Evolutionary conservation across 768 basidiomycete genomes (phyloP), one percentile per base, ranked within the genome.

Genomic region (Podaxis carcinomalis): DNA sequence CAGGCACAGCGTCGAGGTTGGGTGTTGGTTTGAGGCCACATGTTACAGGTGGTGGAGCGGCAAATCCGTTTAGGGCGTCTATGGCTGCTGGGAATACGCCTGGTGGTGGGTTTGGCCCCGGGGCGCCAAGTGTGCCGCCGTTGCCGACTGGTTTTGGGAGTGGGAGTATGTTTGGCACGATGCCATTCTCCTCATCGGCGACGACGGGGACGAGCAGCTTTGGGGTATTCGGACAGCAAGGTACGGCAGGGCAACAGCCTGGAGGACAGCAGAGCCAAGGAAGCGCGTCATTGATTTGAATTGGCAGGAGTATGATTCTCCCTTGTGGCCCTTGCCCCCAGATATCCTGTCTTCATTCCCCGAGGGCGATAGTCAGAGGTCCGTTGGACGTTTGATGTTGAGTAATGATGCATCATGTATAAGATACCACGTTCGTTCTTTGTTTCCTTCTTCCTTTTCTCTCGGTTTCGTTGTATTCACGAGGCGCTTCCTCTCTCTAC

Each of bases 51-150:
- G 87, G 84, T 46, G 79, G 80, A 14, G 73, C 74, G 39, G 82
- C 82, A 3, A 88, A 87, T 62, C 86, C 86, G n/a, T 88, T 88
- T 72, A 80, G 86, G 55, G 81, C 83, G 10, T 86, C 86, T 2
- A 85, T 85, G 83, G 75, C 75, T 57, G 66, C 66, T 44, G 70
- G 68, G 39, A 66, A 28, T 64, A 65, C 19, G 66, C 19, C 54
- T 25, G 42, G 62, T 27, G 42, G 51, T 37, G 42, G 51, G 4
- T 54, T 56, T 21, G 54, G 60, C 14, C 19, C 52, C 4, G 59
- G 40, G n/a, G 46, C 13, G 25, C 52, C 52, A 7, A 61, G 46
- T 16, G 36, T 61, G n/a, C 59, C 59, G 13, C 59, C 59, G 6
- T 16, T 61, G 28, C 59, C 59, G 1, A 55, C 52, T 27, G 59